Percentiles rank a stretch among this genome's conserved stretches.
Evolutionary conservation across 768 basidiomycete genomes (phyloP).

Genomic region (Kockovaella imperatae): DNA sequence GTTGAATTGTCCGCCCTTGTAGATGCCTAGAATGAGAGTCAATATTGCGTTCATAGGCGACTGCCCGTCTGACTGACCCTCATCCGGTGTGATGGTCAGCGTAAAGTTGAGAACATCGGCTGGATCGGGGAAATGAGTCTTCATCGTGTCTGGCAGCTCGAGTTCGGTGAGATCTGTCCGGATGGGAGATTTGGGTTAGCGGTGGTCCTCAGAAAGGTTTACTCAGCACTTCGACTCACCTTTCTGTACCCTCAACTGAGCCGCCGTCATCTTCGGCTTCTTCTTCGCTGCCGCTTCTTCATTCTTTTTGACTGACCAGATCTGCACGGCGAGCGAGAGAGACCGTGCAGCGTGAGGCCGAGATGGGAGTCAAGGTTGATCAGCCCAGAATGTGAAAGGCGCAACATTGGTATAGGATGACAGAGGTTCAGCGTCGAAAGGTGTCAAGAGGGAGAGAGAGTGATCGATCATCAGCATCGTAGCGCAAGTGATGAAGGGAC

Average conservation of each 20-base stretch:
- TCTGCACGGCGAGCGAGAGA: conserved; percentile 50
- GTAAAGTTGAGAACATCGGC: conserved; percentile 92
- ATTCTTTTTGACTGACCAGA: conserved; percentile 99
- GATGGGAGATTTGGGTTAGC: no score
- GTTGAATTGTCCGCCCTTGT: conserved; percentile 84
- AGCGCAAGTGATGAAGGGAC: background rate
- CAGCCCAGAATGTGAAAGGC: no score
- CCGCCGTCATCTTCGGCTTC: conserved; percentile 96
- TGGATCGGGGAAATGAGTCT: conserved; percentile 85
- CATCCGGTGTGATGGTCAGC: conserved; percentile 90
- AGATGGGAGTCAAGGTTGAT: conserved; percentile 1
- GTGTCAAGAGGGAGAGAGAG: background rate
- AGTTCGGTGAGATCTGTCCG: conserved; percentile 96
- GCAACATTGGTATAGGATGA: background rate
- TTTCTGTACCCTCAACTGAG: conserved; percentile 99
- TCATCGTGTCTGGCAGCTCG: conserved; percentile 92
- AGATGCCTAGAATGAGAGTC: conserved; percentile 65
- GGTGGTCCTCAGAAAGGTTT: background rate
- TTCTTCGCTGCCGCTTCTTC: conserved; percentile 95
- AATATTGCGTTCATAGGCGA: background rate
- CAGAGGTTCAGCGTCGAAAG: background rate
- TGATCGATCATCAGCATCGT: background rate
- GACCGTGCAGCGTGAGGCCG: background rate
- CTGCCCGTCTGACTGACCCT: conserved; percentile 54
- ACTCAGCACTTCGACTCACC: conserved; percentile 50